Conservation (phyloP, 176 grass and related monocot species). For the sorghum (Sorghum bicolor) region DNA sequence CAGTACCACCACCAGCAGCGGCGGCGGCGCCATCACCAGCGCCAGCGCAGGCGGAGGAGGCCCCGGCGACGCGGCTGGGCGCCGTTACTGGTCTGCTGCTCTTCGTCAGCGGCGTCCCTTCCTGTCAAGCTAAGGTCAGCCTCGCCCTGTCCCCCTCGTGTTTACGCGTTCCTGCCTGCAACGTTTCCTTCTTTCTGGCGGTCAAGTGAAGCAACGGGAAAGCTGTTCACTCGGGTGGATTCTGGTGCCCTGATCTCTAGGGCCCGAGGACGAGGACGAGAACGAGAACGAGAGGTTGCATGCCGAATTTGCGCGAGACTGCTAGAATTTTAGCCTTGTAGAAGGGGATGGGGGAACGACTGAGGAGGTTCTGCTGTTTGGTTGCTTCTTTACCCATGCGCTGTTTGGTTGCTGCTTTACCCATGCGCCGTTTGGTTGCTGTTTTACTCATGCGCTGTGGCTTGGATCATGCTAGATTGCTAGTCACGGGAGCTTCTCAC, state of each 20-base stretch:
- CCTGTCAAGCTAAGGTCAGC: conserved; percentile 9
- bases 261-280: neutral
- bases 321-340: neutral
- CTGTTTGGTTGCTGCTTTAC: neutral
- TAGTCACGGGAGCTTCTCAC: neutral
- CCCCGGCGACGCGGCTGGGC: neutral
- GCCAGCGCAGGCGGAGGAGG: neutral
- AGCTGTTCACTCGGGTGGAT: neutral
- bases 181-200: neutral
- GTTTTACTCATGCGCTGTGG: neutral
- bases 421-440: neutral
- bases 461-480: neutral
- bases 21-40: neutral
- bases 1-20: neutral
- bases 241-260: neutral
- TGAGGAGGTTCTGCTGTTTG: neutral
- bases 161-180: neutral
- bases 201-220: neutral
- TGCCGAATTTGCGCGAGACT: neutral
- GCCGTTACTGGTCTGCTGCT: neutral
- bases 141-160: neutral
- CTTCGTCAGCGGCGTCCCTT: neutral
- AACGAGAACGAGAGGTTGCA: neutral
- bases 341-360: neutral
- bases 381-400: neutral